A percentile compares a stretch with the other conserved stretches of the same genome.
phyloP scores from a whole-genome alignment of 208 protist species.

The Leishmania amazonensis region DNA sequence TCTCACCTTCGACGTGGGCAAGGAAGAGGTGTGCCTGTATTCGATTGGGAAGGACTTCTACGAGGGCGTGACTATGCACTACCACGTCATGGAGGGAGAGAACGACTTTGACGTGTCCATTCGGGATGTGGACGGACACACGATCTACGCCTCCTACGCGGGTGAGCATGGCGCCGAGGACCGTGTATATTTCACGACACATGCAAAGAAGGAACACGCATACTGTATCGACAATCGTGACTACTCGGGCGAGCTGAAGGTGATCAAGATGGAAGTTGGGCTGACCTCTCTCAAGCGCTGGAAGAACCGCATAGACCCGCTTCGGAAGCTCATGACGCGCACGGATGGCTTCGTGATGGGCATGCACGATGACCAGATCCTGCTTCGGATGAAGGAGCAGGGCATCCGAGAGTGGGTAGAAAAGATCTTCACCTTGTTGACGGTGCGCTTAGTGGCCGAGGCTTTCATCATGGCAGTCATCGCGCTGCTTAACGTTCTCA shows the following conservation, averaged over 20 bases:
- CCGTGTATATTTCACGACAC: constrained; percentile 81
- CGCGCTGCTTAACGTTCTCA: constrained; percentile 54
- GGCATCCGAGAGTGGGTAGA: constrained; percentile 65
- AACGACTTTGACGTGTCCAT: constrained; percentile 81
- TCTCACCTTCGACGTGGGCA: constrained; percentile 61
- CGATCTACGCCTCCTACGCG: constrained; percentile 73
- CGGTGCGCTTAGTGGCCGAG: constrained; percentile 57
- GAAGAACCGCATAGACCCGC: constrained; percentile 79
- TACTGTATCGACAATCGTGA: constrained; percentile 83
- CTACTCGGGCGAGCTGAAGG: constrained; percentile 54
- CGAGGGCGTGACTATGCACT: constrained; percentile 77
- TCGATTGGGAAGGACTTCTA: constrained; percentile 53
- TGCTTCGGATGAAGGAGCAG: constrained; percentile 69
- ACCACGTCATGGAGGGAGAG: constrained; percentile 62
- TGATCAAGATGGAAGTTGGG: constrained; percentile 73
- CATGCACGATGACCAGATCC: constrained; percentile 80
- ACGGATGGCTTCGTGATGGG: constrained; percentile 76
- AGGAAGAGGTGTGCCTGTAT: constrained; percentile 80
- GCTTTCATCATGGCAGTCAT: constrained; percentile 61
- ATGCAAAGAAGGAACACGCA: constrained; percentile 55
- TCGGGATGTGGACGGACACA: constrained; percentile 54
- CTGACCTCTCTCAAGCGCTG: constrained; percentile 77
- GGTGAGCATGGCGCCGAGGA: constrained; percentile 75
- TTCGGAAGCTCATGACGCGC: constrained; percentile 62
- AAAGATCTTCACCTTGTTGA: constrained; percentile 55